Percentiles rank a stretch among this genome's conserved stretches.
Conservation (phyloP, 768 basidiomycete species). For the Termitomyces sp. region DNA sequence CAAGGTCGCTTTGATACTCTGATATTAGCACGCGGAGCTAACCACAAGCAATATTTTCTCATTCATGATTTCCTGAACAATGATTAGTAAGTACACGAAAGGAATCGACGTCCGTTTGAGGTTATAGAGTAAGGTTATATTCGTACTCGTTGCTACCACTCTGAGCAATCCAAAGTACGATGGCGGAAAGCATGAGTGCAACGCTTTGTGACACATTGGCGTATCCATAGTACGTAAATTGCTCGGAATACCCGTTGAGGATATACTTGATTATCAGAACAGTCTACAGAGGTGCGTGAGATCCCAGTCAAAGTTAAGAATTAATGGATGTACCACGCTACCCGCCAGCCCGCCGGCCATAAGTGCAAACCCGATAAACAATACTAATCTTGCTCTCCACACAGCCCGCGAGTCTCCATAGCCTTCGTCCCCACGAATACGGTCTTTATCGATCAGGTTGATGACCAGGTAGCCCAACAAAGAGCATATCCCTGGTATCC, state of each 20-base stretch:
- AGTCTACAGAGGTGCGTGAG: constrained; percentile 43
- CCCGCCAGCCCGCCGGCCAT: constrained; percentile 99
- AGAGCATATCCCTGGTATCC: constrained; percentile 95
- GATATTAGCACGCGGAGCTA: no score
- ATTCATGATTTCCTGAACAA: not conserved
- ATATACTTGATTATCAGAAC: constrained; percentile 89
- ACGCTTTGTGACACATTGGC: constrained; percentile 95
- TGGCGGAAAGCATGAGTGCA: constrained; percentile 75
- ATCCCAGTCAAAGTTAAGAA: not conserved
- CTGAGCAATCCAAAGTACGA: constrained; percentile 92
- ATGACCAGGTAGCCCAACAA: constrained; percentile 89
- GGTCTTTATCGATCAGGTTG: constrained; percentile 93
- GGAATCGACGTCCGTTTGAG: not conserved
- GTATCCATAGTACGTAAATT: constrained; percentile 87
- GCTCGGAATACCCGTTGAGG: constrained; percentile 61
- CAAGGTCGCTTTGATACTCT: not conserved
- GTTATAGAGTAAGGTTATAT: constrained; percentile 76
- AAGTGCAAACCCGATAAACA: constrained; percentile 94
- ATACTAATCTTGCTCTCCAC: constrained; percentile 83
- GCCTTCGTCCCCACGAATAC: constrained; percentile 71
- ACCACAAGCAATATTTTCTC: not conserved
- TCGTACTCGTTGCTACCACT: constrained; percentile 85
- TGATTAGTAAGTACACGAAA: not conserved
- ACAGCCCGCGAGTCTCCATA: constrained; percentile 82
- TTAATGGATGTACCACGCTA: constrained; percentile 67